phyloP scores from a whole-genome alignment of 208 protist genomes.

The Leishmania turanica region DNA sequence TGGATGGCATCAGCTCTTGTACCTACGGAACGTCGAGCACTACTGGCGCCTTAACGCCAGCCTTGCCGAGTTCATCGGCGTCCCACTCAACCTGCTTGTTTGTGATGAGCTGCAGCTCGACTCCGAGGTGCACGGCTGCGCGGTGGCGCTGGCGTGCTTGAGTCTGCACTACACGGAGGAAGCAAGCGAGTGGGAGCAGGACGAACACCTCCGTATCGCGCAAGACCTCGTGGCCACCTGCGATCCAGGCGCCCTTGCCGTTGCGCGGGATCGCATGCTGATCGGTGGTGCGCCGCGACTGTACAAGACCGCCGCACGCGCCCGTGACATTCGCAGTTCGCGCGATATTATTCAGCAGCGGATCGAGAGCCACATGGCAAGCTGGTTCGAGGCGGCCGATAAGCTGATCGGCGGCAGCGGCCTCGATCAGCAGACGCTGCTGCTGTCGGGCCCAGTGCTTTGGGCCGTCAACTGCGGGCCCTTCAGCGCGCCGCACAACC shows the following conservation, averaged over 20 bases:
- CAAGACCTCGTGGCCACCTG: constrained; percentile 51
- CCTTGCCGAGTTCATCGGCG: constrained; percentile 79
- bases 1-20: constrained; percentile 89
- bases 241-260: constrained; percentile 43
- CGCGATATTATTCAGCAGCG: constrained; percentile 62
- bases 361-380: constrained; percentile 45
- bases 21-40: constrained; percentile 82
- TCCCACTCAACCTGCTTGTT: constrained; percentile 39
- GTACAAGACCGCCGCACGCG: constrained; percentile 34
- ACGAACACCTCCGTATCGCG: constrained; percentile 55
- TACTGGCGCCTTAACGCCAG: constrained; percentile 74
- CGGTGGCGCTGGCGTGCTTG: constrained; percentile 86
- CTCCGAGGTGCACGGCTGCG: constrained; percentile 80
- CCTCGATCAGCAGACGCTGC: constrained; percentile 29
- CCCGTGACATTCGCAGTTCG: constrained; percentile 65
- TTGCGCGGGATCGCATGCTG: constrained; percentile 66
- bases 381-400: constrained; percentile 64
- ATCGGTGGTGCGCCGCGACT: constrained; percentile 42
- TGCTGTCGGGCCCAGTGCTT: constrained; percentile 51
- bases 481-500: constrained; percentile 1
- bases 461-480: constrained; percentile 39
- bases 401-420: constrained; percentile 23
- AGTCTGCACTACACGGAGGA: constrained; percentile 77
- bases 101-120: constrained; percentile 49
- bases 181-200: constrained; percentile 61